These are phyloP conservation scores for Gamarada debralockiae DNA, from an alignment of 495 filamentous ascomycete species.

Conservation along the genomic window DNA sequence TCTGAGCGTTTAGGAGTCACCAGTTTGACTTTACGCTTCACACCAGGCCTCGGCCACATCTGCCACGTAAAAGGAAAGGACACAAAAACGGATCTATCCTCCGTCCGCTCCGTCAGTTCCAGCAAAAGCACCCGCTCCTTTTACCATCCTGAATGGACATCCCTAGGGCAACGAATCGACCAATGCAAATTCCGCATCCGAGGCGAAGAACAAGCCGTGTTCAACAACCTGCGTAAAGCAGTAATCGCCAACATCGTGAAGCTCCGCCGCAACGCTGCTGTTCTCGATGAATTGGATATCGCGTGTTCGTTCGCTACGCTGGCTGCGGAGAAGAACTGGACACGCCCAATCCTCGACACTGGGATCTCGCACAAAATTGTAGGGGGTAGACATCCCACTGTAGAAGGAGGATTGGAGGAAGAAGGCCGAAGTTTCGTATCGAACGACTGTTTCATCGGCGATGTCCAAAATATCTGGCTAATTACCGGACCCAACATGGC, in stretches of 20 bases:
- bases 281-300: slow-evolving; percentile 90
- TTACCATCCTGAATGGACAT: slow-evolving; percentile 78
- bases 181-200: slow-evolving; percentile 67
- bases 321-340: slow-evolving; percentile 66
- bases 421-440: slow-evolving; percentile 79
- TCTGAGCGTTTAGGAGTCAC: slow-evolving; percentile 43
- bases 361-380: slow-evolving; percentile 59
- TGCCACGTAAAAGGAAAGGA: slow-evolving; percentile 89
- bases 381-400: slow-evolving; percentile 84
- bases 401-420: slow-evolving; percentile 73
- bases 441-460: slow-evolving; percentile 81
- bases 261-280: slow-evolving; percentile 79
- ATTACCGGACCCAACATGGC: slow-evolving; percentile 99
- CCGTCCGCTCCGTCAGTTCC: slow-evolving; percentile 53
- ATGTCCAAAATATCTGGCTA: slow-evolving; percentile 70
- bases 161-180: slow-evolving; percentile 71
- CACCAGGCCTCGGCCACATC: slow-evolving; percentile 77
- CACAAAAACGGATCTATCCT: slow-evolving; percentile 31
- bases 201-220: slow-evolving; percentile 35
- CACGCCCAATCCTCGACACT: slow-evolving; percentile 59
- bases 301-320: slow-evolving; percentile 76
- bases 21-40: slow-evolving; percentile 75
- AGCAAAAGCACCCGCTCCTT: slow-evolving; percentile 84
- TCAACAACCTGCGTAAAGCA: slow-evolving; percentile 60
- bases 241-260: slow-evolving; percentile 77